These are phyloP conservation scores for Pseudophaeomoniella oleicola DNA, from an alignment of 2,329 filamentous ascomycete genomes.

Conservation along the genomic window DNA sequence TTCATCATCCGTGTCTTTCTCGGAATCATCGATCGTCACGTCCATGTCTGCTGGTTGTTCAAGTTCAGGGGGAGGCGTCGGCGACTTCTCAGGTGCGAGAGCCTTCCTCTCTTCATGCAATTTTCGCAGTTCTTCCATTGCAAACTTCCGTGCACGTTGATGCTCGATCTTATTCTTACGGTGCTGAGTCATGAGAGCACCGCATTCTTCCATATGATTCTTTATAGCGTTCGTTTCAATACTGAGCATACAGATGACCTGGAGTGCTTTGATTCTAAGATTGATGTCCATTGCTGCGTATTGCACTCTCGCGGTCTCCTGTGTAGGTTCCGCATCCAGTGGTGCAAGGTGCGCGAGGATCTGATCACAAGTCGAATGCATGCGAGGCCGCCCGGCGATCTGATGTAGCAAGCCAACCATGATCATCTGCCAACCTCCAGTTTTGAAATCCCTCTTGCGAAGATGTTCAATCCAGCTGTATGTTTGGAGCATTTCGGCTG, in stretches of 20 bases:
- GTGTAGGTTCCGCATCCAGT: constrained; percentile 56
- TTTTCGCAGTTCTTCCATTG: constrained; percentile 29
- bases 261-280: constrained; percentile 60
- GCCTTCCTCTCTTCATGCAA: constrained; percentile 32
- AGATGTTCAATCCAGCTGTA: constrained; percentile 80
- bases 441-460: constrained; percentile 64
- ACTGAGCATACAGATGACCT: constrained; percentile 75
- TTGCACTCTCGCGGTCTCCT: constrained; percentile 55
- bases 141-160: constrained; percentile 59
- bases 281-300: constrained; percentile 74
- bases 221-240: constrained; percentile 76
- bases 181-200: constrained; percentile 84
- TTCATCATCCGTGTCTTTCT: constrained; percentile 60
- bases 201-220: constrained; percentile 80
- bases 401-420: constrained; percentile 77
- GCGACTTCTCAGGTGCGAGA: constrained; percentile 31
- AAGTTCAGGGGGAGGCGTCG: constrained; percentile 26
- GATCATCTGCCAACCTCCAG: constrained; percentile 85
- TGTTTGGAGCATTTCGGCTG: constrained; percentile 57
- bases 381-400: constrained; percentile 59
- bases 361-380: constrained; percentile 59
- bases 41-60: constrained; percentile 32
- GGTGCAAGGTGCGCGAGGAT: constrained; percentile 73
- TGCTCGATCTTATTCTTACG: constrained; percentile 92
- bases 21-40: constrained; percentile 27